Conservation (phyloP, 1,284 basidiomycete species). For the Malassezia psittaci region DNA sequence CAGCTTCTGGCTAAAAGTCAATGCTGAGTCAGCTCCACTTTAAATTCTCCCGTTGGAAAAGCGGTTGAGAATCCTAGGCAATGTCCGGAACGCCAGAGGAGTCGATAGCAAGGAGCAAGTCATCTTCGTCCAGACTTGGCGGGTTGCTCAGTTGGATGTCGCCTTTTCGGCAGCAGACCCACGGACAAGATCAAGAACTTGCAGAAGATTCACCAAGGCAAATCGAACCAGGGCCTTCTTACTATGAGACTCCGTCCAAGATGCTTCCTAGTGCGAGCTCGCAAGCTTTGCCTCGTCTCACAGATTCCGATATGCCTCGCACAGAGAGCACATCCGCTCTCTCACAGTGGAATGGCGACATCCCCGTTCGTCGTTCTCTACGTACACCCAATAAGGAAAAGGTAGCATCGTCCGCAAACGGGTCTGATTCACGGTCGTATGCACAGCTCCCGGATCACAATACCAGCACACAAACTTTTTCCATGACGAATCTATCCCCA, state of each 20-base stretch:
- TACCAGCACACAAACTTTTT: background rate
- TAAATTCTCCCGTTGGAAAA: background rate
- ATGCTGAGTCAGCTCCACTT: background rate
- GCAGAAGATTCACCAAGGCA: background rate
- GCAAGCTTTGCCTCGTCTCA: background rate
- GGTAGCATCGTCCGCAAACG: background rate
- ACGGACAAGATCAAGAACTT: conserved; percentile 1
- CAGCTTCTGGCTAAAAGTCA: background rate
- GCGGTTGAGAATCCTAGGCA: background rate
- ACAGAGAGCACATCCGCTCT: background rate
- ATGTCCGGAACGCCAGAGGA: too few relatives aligned
- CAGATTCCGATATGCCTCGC: background rate
- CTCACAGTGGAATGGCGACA: background rate
- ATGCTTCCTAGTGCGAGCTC: background rate
- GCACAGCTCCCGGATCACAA: background rate
- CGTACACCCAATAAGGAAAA: background rate
- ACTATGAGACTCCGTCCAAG: background rate
- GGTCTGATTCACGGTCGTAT: background rate
- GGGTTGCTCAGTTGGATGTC: conserved; percentile 16
- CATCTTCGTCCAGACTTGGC: conserved; percentile 10
- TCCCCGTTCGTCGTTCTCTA: background rate
- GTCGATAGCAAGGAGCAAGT: too few relatives aligned
- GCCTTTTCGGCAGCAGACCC: background rate
- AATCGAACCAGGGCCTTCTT: too few relatives aligned
- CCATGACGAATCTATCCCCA: background rate